Base-by-base conservation (phyloP, 1,284 basidiomycete genomes). In the Amylostereum areolatum region DNA sequence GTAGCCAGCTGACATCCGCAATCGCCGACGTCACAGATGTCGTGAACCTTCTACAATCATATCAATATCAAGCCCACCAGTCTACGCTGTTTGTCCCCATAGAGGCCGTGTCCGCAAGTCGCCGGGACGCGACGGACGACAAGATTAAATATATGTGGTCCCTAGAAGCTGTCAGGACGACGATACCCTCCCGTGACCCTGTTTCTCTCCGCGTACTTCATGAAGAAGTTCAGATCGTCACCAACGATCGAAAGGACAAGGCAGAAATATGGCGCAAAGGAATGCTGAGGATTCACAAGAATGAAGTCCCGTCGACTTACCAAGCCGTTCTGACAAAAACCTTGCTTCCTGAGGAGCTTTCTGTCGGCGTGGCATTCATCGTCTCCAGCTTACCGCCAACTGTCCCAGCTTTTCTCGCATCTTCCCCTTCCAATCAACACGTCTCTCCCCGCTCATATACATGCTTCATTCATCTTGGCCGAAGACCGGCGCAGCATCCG, bases 391-490 rank as follows among this genome's bases (percentile, higher is more conserved):
- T 18, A 18, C 18, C 18, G 18, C 7, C 25, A 7, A 28, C 41
- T n/a, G 12, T 9, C 10, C 8, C 18, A 11, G 4, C 41, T 43
- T 28, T 43, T 43, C 25, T 43, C 41, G 10, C 28, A 28, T 2
- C 41, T 43, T 2, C 41, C 41, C 1, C 48, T 61, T 2, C 60
- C 60, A 4, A 57, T 62, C 35, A 46, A 51, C 18, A 61, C 59
- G 4, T 46, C 39, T 3, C 59, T 62, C 25, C 60, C 59, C 9
- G 12, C 58, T 6, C 60, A 62, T 45, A 28, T 59, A 12, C 58
- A 62, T 51, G 59, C 50, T 1, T 55, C 59, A 25, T 54, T 62
- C 5, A 43, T 43, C 2, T 11, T 43, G 41, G 41, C 41, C 28
- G 41, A 43, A 29, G 41, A 43, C 41, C 18, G 41, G 7, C 41